Evolutionary conservation across 345 rosid genomes (phyloP), one percentile per base, ranked within the genome.

Genomic region (Salix purpurea): DNA sequence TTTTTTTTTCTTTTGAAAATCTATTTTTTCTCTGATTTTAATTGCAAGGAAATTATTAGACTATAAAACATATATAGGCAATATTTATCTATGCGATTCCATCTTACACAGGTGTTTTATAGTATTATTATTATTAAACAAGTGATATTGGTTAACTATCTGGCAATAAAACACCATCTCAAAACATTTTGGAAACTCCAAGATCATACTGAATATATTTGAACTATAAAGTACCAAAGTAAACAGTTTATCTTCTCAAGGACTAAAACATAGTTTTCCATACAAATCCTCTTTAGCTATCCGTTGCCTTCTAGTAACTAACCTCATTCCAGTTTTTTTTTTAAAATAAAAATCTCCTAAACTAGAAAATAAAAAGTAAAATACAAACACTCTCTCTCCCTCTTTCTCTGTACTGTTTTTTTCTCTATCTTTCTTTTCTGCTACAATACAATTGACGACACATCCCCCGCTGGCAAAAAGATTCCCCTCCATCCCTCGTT

Each of bases 401-500:
- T 34, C 37, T 34, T 34, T 34, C 37, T 5, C 37, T 34, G 37
- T 34, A 34, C 16, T 34, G 11, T 18, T n/a, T 66, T 52, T 78
- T 30, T 66, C 65, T 71, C 75, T 71, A 50, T 11, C 46, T 13
- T 46, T 10, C 60, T 61, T 74, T 73, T 78, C 83, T 75, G 80
- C 85, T 77, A 68, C 87, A 85, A 86, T 77, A 68, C 87, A 85
- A 86, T 82, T 79, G 88, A 89, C 92, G 94, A 85, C 83, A 79
- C 52, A 67, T 84, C 85, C 90, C 88, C 79, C 77, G 94, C 91
- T 89, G 99, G 81, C 96, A 89, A 67, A 89, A 90, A 88, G 64
- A 58, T 58, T 90, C 87, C 92, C 7, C n/a, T 2, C 11, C n/a
- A 15, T 46, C 30, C 34, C 7, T 28, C 44, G 11, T 48, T 62